These are phyloP conservation scores for Asclepias syriaca DNA, from an alignment of 257 asterid species.

Conservation along the genomic window DNA sequence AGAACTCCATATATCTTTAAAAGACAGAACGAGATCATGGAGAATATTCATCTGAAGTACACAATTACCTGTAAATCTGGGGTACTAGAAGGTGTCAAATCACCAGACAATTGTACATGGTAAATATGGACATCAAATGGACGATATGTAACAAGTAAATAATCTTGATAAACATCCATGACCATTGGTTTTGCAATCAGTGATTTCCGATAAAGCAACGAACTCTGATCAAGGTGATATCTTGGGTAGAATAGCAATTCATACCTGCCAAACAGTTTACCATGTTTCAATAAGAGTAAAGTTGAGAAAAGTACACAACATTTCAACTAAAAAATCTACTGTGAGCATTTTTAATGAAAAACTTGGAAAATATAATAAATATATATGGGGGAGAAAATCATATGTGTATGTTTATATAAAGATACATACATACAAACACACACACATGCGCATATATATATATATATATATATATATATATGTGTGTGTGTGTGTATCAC, in stretches of 20 bases:
- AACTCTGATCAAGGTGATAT: conserved; percentile 98
- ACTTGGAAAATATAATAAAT: not conserved
- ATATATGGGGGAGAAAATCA: not conserved
- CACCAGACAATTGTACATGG: conserved; percentile 87
- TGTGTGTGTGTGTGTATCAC: too few species aligned
- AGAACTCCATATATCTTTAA: conserved; percentile 12
- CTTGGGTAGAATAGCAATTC: conserved; percentile 97
- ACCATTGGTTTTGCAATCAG: conserved; percentile 88
- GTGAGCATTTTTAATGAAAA: not conserved
- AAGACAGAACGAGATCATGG: conserved; percentile 12
- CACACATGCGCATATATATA: not conserved
- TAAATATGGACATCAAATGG: conserved; percentile 96
- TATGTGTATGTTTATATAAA: not conserved
- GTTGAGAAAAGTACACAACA: not conserved
- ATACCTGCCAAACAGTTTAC: conserved; percentile 55
- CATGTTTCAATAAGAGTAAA: conserved; percentile 8
- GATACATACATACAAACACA: too few species aligned
- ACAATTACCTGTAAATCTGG: conserved; percentile 84
- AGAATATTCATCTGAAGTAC: conserved; percentile 25
- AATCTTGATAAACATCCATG: conserved; percentile 97
- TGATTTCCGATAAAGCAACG: conserved; percentile 80
- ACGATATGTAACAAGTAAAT: conserved; percentile 81
- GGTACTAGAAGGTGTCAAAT: conserved; percentile 77
- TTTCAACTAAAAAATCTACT: not conserved
- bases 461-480: too few species aligned